phyloP scores from a whole-genome alignment of 2,329 filamentous ascomycete genomes.

The Ophiostoma quercus region DNA sequence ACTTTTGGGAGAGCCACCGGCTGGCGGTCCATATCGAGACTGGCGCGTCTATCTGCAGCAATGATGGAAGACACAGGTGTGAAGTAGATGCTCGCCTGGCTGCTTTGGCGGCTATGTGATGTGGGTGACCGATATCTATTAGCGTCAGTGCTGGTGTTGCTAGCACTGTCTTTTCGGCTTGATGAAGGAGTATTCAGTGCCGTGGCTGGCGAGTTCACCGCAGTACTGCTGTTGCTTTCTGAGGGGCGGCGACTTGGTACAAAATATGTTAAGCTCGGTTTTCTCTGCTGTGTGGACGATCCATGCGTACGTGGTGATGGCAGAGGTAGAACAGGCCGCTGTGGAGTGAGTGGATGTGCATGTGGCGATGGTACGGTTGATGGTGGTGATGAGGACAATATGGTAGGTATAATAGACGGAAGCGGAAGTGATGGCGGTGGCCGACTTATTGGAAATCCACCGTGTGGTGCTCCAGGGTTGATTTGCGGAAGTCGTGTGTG shows the following conservation, averaged over 20 bases:
- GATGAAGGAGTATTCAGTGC: background rate
- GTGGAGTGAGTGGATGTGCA: background rate
- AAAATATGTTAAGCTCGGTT: background rate
- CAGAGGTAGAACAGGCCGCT: background rate
- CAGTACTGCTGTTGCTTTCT: background rate
- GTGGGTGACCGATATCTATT: background rate
- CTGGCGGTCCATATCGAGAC: background rate
- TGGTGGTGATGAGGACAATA: background rate
- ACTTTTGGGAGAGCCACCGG: background rate
- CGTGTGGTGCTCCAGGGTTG: background rate
- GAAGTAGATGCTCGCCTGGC: background rate
- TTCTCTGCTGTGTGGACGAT: background rate
- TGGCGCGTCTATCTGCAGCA: background rate
- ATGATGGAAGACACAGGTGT: background rate
- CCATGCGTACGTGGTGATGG: background rate
- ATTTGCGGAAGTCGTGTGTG: conserved; percentile 6
- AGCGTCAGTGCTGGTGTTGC: background rate
- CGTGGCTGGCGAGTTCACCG: background rate
- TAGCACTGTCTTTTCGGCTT: background rate
- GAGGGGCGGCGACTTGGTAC: background rate
- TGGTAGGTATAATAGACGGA: background rate
- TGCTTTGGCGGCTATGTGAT: background rate
- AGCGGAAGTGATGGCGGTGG: background rate
- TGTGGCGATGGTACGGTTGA: background rate
- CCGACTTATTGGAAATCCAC: background rate